Percentiles rank a stretch among this genome's conserved stretches.
phyloP scores from a whole-genome alignment of 768 basidiomycete genomes.

The Mrakia blollopis region DNA sequence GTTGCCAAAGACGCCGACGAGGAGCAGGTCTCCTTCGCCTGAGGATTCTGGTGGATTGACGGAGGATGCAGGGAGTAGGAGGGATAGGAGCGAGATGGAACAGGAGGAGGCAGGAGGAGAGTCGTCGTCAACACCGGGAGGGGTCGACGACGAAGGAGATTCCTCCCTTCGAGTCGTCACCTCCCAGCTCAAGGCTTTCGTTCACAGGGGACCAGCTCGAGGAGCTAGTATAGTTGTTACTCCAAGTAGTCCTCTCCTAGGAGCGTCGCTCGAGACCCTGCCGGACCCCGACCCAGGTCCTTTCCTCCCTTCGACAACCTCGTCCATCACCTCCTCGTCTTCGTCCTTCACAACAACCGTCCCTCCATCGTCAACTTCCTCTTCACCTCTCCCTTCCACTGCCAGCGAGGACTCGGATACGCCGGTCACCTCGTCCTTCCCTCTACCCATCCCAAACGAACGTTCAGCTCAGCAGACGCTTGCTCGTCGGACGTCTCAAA shows the following conservation, averaged over 20 bases:
- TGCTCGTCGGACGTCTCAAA: conserved; percentile 8
- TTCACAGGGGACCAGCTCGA: conserved; percentile 8
- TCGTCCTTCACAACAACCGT: not conserved
- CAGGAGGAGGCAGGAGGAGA: not conserved
- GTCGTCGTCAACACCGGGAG: not conserved
- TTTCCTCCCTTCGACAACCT: not conserved
- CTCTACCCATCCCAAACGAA: not conserved
- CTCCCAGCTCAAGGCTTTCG: conserved; percentile 10
- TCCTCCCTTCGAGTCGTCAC: not conserved
- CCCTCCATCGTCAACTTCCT: not conserved
- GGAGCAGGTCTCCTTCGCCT: not conserved
- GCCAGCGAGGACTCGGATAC: not conserved
- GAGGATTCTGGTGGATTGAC: not conserved
- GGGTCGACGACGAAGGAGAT: not conserved
- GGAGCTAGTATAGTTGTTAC: conserved; percentile 21
- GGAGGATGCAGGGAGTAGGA: not conserved
- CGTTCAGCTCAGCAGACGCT: not conserved
- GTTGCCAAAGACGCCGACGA: not conserved
- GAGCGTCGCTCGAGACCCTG: not conserved
- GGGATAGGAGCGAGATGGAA: too few relatives aligned
- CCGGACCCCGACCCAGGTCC: not conserved
- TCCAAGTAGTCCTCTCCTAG: conserved; percentile 19
- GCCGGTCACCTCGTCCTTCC: not conserved
- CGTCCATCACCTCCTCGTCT: not conserved
- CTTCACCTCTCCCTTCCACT: not conserved